Base-by-base conservation (phyloP, 805 yeast genomes). In the Hermanozyma aechmeae region DNA sequence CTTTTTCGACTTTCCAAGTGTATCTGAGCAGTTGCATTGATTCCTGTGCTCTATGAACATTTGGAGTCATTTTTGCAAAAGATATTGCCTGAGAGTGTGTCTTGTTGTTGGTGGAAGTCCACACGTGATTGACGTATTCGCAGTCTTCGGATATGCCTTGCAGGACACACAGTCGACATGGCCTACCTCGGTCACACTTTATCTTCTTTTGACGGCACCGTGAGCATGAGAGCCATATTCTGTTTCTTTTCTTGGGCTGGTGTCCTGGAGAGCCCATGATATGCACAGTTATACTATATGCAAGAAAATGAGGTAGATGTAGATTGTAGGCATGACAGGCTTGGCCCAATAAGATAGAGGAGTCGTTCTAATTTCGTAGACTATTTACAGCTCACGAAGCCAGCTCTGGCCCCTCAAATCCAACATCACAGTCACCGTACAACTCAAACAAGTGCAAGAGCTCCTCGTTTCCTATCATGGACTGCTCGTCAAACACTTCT, bases 191-290 rank as follows among this genome's bases (percentile, higher is more conserved):
- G 37, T 59, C 63, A 39, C 66, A 59, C 29, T 53, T 56, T 24
- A 58, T 59, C 34, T 59, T 59, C 18, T 64, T 34, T 28, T 39
- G 43, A 31, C 55, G 53, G 43, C 66, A 59, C 23, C 46, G 50
- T 28, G 35, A 43, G 33, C 65, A 59, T 35, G 53, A 59, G 15
- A 53, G 48, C 15, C 60, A 44, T n/a, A 45, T 31, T 32, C 63
- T 45, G 28, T 43, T 42, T 23, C 61, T 33, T 28, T 48, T 54
- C 20, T 24, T n/a, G 10, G 26, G 26, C 13, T 16, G 26, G n/a
- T 7, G 4, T 12, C 6, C n/a, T 17, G 5, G 23, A 10, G 10
- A 11, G 13, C 22, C 12, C 16, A 24, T 8, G 7, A 19, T n/a
- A 6, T 10, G 20, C 10, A 10, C 10, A 15, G 7, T 7, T 10